Conservation (phyloP, 2,329 filamentous ascomycete genomes). For the Hypomyces perniciosus region DNA sequence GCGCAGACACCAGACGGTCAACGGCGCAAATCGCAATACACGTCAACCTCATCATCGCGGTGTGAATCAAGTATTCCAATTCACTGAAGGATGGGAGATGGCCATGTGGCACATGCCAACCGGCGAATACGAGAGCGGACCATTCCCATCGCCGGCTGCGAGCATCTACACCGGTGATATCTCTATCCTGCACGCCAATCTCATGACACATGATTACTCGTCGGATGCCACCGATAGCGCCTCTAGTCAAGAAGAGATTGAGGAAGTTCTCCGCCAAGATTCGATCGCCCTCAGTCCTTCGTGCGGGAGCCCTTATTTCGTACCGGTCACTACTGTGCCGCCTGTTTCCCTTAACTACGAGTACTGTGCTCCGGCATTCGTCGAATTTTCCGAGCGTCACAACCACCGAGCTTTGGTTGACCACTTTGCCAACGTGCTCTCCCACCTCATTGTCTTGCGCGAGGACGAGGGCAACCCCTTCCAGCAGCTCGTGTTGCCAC, state of each 20-base stretch:
- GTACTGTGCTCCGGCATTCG: slow-evolving; percentile 47
- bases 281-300: slow-evolving; percentile 5
- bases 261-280: not conserved
- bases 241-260: not conserved
- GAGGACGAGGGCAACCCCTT: slow-evolving; percentile 59
- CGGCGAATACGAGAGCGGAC: too few species aligned
- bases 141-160: too few species aligned
- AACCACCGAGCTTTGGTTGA: slow-evolving; percentile 52
- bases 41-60: not conserved
- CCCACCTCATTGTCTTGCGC: slow-evolving; percentile 59
- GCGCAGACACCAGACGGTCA: slow-evolving; percentile 26
- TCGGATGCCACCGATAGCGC: not conserved
- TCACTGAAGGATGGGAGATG: not conserved
- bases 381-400: slow-evolving; percentile 49
- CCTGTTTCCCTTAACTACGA: slow-evolving; percentile 37
- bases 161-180: not conserved
- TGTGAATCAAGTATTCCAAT: not conserved
- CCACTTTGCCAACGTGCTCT: slow-evolving; percentile 59
- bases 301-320: slow-evolving; percentile 19
- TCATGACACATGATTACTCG: not conserved
- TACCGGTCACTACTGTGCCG: slow-evolving; percentile 20
- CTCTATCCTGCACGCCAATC: not conserved
- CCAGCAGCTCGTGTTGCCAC: slow-evolving; percentile 55
- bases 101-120: too few species aligned
- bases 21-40: not conserved